Percentiles rank a stretch among this genome's conserved stretches.
These are phyloP conservation scores for Taiwanofungus camphoratus DNA, from an alignment of 1,284 basidiomycete species.

Conservation along the genomic window DNA sequence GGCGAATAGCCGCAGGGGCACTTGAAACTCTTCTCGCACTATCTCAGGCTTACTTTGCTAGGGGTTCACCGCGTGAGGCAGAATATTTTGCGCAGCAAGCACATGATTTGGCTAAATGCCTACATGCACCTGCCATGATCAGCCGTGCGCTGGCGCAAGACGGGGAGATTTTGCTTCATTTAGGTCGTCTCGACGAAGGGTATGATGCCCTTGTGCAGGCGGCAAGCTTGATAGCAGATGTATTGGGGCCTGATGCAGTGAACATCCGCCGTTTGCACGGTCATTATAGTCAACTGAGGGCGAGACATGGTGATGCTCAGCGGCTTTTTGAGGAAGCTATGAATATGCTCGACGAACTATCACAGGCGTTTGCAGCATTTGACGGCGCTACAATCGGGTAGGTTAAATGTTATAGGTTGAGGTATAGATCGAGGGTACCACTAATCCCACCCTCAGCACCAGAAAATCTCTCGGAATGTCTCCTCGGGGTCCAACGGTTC, in stretches of 20 bases:
- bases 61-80: slow-evolving; percentile 78
- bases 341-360: slow-evolving; percentile 52
- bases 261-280: slow-evolving; percentile 61
- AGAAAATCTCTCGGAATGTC: slow-evolving; percentile 38
- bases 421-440: too few species aligned
- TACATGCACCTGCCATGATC: slow-evolving; percentile 60
- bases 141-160: slow-evolving; percentile 60
- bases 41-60: slow-evolving; percentile 52
- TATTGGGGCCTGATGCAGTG: slow-evolving; percentile 51
- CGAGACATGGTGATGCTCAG: slow-evolving; percentile 42
- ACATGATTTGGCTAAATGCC: slow-evolving; percentile 55
- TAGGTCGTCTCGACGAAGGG: slow-evolving; percentile 53
- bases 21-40: slow-evolving; percentile 61
- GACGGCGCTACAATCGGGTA: slow-evolving; percentile 41
- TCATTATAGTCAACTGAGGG: slow-evolving; percentile 47
- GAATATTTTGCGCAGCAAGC: slow-evolving; percentile 79
- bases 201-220: slow-evolving; percentile 49
- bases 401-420: slow-evolving; percentile 13
- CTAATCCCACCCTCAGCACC: slow-evolving; percentile 27
- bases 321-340: slow-evolving; percentile 49
- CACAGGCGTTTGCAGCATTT: slow-evolving; percentile 45
- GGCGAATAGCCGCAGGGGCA: slow-evolving; percentile 69
- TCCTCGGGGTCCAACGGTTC: slow-evolving; percentile 26
- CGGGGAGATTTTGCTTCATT: slow-evolving; percentile 63
- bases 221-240: slow-evolving; percentile 36